Evolutionary conservation across 148 eudicot genomes (phyloP), one percentile per base, ranked within the genome.

Genomic region (Suaeda aralocaspica): DNA sequence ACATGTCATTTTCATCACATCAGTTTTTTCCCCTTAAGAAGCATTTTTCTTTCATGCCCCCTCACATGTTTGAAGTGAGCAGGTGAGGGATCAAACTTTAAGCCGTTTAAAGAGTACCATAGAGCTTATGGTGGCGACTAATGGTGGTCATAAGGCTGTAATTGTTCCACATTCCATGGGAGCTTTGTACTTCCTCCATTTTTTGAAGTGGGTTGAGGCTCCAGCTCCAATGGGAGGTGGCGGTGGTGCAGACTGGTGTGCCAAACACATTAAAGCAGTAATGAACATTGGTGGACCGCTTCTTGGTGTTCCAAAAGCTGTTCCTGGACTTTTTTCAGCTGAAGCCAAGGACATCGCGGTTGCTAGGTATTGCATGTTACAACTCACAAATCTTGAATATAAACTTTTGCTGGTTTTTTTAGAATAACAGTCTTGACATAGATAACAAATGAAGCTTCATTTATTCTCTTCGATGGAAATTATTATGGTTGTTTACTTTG

Each of bases 171-270:
- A 94, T 76, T 94, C 98, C 1, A 94, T 94, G 98, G 98, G 98
- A 6, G 98, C 76, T 71, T 44, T 91, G 64, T 94, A 94, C 80
- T 94, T 94, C 79, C 72, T 94, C 74, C 96, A 94, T 81, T 94
- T 94, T 63, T 87, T 94, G 97, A 94, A 94, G 77, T 94, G 98
- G 98, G 98, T 91, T 16, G 98, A 94, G 78, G 96, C 92, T 72
- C 98, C 97, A 33, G 88, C 96, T 78, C 98, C 98, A 58, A 87
- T 94, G 96, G 98, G 98, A 39, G 98, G 98, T 64, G 97, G 98
- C 4, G 98, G 97, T 48, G 98, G 98, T 50, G 76, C 89, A 12
- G 84, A 87, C 71, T 94, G 98, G 98, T 94, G 98, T 46, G 89
- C 92, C 18, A 82, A 66, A 58, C 96, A 94, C 70, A 89, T 94